These are phyloP conservation scores for Cordyceps farinosa DNA, from an alignment of 2,329 filamentous ascomycete genomes.

Conservation along the genomic window DNA sequence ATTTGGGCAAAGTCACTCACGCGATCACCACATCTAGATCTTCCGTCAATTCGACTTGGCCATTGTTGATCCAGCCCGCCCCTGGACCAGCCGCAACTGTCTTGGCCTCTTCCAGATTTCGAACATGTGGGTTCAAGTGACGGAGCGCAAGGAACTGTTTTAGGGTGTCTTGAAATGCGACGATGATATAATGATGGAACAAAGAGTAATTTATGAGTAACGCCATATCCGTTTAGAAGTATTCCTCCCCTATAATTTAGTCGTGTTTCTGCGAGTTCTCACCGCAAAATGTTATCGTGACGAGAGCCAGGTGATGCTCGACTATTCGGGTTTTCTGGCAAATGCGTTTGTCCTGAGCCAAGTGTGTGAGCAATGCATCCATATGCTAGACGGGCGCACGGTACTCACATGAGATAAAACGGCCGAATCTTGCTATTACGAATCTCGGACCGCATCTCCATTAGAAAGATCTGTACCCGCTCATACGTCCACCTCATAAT, in stretches of 20 bases:
- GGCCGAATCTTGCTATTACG: constrained; percentile 23
- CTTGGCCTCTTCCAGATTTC: constrained; percentile 30
- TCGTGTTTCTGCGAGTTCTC: neutral
- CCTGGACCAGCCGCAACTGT: constrained; percentile 27
- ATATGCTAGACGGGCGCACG: neutral
- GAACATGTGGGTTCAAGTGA: constrained; percentile 34
- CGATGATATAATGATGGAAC: no score
- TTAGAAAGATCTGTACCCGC: constrained; percentile 25
- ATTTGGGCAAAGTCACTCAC: no score
- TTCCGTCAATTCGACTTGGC: constrained; percentile 31
- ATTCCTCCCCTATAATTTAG: no score
- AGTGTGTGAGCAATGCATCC: neutral
- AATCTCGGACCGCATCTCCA: constrained; percentile 26
- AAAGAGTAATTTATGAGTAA: no score
- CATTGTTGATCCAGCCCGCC: constrained; percentile 24
- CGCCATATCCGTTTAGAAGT: no score
- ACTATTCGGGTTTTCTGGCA: constrained; percentile 16
- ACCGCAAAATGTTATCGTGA: neutral
- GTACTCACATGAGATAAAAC: constrained; percentile 26
- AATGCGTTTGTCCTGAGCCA: constrained; percentile 20
- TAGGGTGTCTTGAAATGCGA: neutral
- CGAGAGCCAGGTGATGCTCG: neutral
- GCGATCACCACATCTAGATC: constrained; percentile 20
- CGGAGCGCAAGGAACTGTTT: neutral
- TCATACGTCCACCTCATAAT: constrained; percentile 28